Evolutionary conservation across 192 early-diverging fungal species (phyloP).

Genomic region (Fimicolochytrium jonesii): DNA sequence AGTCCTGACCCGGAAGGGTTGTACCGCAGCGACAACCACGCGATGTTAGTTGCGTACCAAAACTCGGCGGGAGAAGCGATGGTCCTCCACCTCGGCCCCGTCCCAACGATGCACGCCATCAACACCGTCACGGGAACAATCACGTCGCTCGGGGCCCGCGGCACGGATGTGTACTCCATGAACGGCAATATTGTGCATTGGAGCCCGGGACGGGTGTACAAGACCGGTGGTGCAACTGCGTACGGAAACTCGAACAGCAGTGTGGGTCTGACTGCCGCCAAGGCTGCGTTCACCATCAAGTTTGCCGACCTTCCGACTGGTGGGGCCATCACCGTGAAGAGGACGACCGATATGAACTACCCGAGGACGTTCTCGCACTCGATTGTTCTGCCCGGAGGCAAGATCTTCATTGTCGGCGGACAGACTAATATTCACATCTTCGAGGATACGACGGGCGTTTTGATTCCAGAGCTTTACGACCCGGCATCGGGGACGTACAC

Average conservation of each 20-base stretch:
- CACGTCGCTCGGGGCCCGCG: neutral
- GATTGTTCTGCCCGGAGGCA: neutral
- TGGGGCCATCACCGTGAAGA: neutral
- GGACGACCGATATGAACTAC: neutral
- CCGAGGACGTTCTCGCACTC: neutral
- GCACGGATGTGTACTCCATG: constrained; percentile 4
- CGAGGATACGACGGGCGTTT: neutral
- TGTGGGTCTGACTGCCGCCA: neutral
- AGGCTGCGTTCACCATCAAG: neutral
- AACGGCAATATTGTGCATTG: constrained; percentile 2
- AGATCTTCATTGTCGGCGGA: constrained; percentile 8
- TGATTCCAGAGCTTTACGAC: neutral
- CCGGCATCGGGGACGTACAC: neutral
- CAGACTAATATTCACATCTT: neutral
- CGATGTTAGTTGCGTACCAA: neutral
- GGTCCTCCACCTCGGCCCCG: constrained; percentile 3
- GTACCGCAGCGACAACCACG: constrained; percentile 2
- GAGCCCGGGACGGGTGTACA: neutral
- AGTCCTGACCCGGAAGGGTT: constrained; percentile 5
- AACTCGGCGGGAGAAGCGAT: neutral
- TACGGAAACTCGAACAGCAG: constrained; percentile 4
- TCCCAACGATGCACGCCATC: neutral
- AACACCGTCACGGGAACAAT: neutral
- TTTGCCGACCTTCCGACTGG: neutral
- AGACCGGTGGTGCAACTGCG: neutral